Base-by-base conservation (phyloP, 176 grass and related monocot genomes). In the Carex scoparia region DNA sequence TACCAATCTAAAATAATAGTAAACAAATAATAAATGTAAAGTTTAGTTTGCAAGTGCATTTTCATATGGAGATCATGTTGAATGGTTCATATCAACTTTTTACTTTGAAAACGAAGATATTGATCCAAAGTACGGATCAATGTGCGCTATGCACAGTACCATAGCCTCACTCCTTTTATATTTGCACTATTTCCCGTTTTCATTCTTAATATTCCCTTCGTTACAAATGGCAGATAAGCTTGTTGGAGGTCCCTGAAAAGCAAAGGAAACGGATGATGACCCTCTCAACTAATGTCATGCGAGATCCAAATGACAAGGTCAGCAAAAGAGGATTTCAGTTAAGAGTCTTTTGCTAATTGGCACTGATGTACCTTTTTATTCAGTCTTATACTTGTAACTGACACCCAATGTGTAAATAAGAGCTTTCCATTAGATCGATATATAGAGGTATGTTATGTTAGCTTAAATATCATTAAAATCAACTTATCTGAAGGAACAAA, bases 261-360 rank as follows among this genome's bases (percentile, higher is more conserved):
- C 91, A 44, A 83, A 93, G 91, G 87, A 93, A 88, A 89, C 90
- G 86, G 70, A 89, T 92, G 53, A 95, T 90, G 84, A 61, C 88
- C 80, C 90, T 93, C 70, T 92, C 95, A 11, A 89, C 91, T 89
- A 98, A 95, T 89, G 87, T 94, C 56, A 93, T 98, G 91, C 87
- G 91, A 85, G 95, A 98, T 90, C 65, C 84, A 65, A 91, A 40
- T 81, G 95, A 98, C 46, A 98, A 95, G 81, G 95, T 95, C 81
- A 87, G 84, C 58, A 48, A 5, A 56, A 77, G 13, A 33, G 12
- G 23, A 23, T 57, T 57, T 78, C 15, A 54, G 23, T 76, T 76
- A 35, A 56, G 51, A 28, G 51, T 56, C 74, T 30, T 56, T 57
- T 78, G 51, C 13, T 35, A 57, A 70, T 18, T 57, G 23, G 13